Evolutionary conservation across 1,284 basidiomycete genomes (phyloP).

Genomic region (Butyriboletus appendiculatus): DNA sequence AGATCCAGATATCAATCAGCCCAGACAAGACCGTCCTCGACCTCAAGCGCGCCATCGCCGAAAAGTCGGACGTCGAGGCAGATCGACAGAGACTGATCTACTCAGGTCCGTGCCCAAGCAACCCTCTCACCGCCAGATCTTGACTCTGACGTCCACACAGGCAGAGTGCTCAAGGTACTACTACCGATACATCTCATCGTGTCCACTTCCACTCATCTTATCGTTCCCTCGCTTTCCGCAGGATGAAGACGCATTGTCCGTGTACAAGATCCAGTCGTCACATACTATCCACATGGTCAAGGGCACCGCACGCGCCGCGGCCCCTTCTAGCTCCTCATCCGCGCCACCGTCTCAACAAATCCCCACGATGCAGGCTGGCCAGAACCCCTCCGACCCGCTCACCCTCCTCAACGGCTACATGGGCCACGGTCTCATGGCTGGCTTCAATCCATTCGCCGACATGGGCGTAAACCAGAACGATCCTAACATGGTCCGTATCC

Average conservation of each 20-base stretch:
- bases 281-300: conserved; percentile 96
- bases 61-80: conserved; percentile 81
- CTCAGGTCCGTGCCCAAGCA: conserved; percentile 56
- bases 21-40: conserved; percentile 81
- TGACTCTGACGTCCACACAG: conserved; percentile 34
- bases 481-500: conserved; percentile 79
- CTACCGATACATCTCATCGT: not conserved
- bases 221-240: conserved; percentile 33
- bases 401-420: conserved; percentile 72
- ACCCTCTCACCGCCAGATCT: not conserved
- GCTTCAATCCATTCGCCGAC: conserved; percentile 85
- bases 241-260: conserved; percentile 81
- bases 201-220: conserved; percentile 3
- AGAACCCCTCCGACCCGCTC: conserved; percentile 78
- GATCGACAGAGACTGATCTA: conserved; percentile 87
- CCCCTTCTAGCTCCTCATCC: conserved; percentile 25
- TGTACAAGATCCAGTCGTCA: conserved; percentile 85
- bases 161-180: conserved; percentile 76
- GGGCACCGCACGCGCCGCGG: conserved; percentile 62
- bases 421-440: conserved; percentile 74
- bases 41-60: conserved; percentile 84
- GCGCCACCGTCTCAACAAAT: conserved; percentile 48
- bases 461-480: conserved; percentile 87
- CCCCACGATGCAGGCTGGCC: conserved; percentile 81
- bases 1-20: conserved; percentile 81